Evolutionary conservation across 179 eudicot species (phyloP).

Genomic region (Spinacia oleracea): DNA sequence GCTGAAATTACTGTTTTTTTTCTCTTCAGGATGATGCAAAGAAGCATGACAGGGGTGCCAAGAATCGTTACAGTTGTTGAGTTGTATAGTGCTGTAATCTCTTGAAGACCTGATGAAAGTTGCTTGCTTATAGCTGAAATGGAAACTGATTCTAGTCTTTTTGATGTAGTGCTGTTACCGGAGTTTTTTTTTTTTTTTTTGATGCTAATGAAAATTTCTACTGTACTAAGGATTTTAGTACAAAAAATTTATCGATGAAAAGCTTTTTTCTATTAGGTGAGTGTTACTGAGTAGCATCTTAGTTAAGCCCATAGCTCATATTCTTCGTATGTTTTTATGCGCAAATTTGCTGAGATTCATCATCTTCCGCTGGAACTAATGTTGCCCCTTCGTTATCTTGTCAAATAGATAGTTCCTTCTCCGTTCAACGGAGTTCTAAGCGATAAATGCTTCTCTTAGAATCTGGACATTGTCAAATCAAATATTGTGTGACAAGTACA

Average conservation of each 20-base stretch:
- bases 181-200: slow-evolving; percentile 2
- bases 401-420: too few relatives aligned
- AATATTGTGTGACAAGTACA: too few relatives aligned
- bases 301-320: too few relatives aligned
- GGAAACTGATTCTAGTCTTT: background rate
- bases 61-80: slow-evolving; percentile 63
- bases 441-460: too few relatives aligned
- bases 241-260: background rate
- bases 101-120: background rate
- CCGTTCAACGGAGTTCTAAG: too few relatives aligned
- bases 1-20: background rate
- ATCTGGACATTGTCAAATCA: too few relatives aligned
- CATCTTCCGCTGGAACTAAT: too few relatives aligned
- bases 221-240: background rate
- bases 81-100: slow-evolving; percentile 10
- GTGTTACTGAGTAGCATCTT: background rate
- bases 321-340: too few relatives aligned
- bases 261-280: background rate
- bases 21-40: slow-evolving; percentile 74
- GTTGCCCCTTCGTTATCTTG: too few relatives aligned
- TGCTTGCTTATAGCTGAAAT: background rate
- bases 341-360: too few relatives aligned
- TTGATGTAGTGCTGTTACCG: slow-evolving; percentile 1
- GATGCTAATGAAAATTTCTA: background rate
- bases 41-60: slow-evolving; percentile 64